Percentiles rank a stretch among this genome's conserved stretches.
Conservation (phyloP, 306 rosid species). For the Styphnolobium japonicum region DNA sequence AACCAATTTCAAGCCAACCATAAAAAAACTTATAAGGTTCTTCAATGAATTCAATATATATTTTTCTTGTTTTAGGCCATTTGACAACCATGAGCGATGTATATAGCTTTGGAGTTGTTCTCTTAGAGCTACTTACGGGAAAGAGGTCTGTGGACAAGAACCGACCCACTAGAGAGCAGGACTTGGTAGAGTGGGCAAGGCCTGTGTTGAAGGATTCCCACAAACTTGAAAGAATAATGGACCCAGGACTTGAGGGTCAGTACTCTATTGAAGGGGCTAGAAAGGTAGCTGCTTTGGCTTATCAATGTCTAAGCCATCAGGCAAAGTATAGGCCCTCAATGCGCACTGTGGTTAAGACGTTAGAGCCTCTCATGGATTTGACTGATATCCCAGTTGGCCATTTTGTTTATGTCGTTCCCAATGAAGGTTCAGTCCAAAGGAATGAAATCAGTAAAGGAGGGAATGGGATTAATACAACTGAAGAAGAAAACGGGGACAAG, state of each 20-base stretch:
- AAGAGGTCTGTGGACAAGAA: slow-evolving; percentile 68
- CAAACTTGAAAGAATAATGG: slow-evolving; percentile 71
- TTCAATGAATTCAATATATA: not conserved
- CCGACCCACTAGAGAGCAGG: slow-evolving; percentile 62
- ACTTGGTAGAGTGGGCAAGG: slow-evolving; percentile 85
- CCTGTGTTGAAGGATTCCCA: slow-evolving; percentile 61
- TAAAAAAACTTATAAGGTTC: not conserved
- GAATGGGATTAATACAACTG: slow-evolving; percentile 10
- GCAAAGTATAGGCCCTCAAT: slow-evolving; percentile 79
- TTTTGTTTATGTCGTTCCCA: slow-evolving; percentile 77
- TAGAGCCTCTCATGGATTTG: slow-evolving; percentile 54
- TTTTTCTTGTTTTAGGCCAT: slow-evolving; percentile 50
- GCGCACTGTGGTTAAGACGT: slow-evolving; percentile 67
- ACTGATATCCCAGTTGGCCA: slow-evolving; percentile 65
- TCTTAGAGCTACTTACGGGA: slow-evolving; percentile 78
- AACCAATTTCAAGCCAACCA: not conserved
- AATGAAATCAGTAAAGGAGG: not conserved
- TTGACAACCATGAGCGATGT: slow-evolving; percentile 84
- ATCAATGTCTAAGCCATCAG: slow-evolving; percentile 66
- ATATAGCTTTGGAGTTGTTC: slow-evolving; percentile 84
- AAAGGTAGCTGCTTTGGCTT: slow-evolving; percentile 60
- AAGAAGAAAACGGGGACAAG: slow-evolving; percentile 2
- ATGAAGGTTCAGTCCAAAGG: not conserved
- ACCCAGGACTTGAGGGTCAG: slow-evolving; percentile 75
- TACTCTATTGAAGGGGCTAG: slow-evolving; percentile 70